A percentile compares a stretch with the other conserved stretches of the same genome.
Evolutionary conservation across 225 moss, liverwort and hornwort genomes (phyloP).

Genomic region (Pseudisothecium myosuroides): DNA sequence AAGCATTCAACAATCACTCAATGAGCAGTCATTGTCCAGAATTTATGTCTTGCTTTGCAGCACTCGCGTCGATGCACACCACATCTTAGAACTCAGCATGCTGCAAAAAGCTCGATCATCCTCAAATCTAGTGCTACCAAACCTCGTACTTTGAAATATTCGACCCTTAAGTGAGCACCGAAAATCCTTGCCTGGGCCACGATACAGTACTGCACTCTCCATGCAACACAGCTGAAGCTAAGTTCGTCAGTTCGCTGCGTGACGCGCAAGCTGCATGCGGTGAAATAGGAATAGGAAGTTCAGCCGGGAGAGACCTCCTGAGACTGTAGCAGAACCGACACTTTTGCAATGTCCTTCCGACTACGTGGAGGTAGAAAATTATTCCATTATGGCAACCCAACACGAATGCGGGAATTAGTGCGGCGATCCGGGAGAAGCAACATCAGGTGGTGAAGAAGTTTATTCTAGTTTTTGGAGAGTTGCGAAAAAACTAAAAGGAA

Average conservation of each 20-base stretch:
- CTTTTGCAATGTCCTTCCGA: neutral
- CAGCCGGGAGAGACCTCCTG: neutral
- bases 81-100: neutral
- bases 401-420: neutral
- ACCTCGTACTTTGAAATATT: neutral
- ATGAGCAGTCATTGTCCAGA: neutral
- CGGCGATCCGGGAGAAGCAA: constrained; percentile 5
- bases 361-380: neutral
- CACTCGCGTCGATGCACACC: neutral
- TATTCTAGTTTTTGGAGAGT: neutral
- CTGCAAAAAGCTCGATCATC: neutral
- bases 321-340: constrained; percentile 13
- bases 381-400: constrained; percentile 5
- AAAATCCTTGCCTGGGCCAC: neutral
- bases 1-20: neutral
- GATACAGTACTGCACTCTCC: neutral
- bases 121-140: neutral
- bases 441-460: neutral
- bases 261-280: neutral
- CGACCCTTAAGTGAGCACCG: neutral
- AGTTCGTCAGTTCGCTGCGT: neutral
- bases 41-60: neutral
- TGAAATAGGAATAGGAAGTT: neutral
- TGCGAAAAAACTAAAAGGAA: neutral
- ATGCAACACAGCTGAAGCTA: neutral